Conservation (phyloP, 2,329 filamentous ascomycete species). For the Arthrobotrys iridis region DNA sequence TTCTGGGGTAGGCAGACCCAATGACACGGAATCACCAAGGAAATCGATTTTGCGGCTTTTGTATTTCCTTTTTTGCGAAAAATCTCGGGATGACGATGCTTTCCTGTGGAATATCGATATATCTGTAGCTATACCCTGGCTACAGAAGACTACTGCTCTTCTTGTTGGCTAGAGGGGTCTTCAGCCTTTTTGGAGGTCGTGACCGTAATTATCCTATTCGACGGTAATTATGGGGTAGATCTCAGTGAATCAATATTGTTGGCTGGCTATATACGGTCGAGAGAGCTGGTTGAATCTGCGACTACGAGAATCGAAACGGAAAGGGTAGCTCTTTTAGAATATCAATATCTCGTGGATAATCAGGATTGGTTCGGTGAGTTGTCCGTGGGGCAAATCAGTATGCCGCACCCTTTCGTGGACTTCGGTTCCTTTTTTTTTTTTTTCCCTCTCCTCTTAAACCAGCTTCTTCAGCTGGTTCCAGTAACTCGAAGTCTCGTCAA, state of each 20-base stretch:
- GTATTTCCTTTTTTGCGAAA: conserved; percentile 17
- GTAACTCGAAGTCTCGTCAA: background rate
- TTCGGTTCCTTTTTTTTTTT: background rate
- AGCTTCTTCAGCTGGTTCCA: conserved; percentile 21
- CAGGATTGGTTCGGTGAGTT: conserved; percentile 48
- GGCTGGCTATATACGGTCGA: conserved; percentile 50
- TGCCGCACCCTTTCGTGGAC: conserved; percentile 3
- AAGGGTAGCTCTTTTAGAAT: conserved; percentile 33
- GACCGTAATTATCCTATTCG: conserved; percentile 55
- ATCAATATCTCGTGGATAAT: conserved; percentile 48
- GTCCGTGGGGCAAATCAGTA: conserved; percentile 46
- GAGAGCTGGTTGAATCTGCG: conserved; percentile 13
- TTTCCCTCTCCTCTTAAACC: background rate
- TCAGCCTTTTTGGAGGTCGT: conserved; percentile 37
- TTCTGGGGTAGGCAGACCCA: conserved; percentile 17
- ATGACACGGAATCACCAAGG: conserved; percentile 8
- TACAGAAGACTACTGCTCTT: conserved; percentile 47
- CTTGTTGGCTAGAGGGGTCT: conserved; percentile 44
- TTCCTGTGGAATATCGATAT: conserved; percentile 20
- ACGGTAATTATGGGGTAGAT: conserved; percentile 39
- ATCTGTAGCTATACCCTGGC: conserved; percentile 38
- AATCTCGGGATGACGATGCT: conserved; percentile 41
- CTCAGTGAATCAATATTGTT: conserved; percentile 40
- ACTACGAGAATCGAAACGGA: conserved; percentile 43
- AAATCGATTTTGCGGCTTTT: conserved; percentile 25